Evolutionary conservation across 1,284 basidiomycete genomes (phyloP), one percentile per base, ranked within the genome.

Genomic region (Serendipita sp.): DNA sequence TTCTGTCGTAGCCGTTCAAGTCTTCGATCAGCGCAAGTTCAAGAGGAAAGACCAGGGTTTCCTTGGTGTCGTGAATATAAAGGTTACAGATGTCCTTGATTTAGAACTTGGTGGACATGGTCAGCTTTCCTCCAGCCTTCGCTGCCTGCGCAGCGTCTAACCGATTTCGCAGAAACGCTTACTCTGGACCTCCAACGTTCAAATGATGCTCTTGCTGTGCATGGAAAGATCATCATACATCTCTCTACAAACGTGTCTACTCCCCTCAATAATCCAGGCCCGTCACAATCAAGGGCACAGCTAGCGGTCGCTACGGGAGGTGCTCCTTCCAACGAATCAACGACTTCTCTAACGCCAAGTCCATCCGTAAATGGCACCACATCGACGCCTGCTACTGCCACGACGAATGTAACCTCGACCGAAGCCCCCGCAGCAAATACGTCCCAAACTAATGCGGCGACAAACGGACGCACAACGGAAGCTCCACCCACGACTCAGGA

Each of bases 21-120:
- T 96, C 70, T 96, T 96, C 69, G 93, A 97, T 74, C 93, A 96
- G 76, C 87, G 91, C 74, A 96, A 95, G 76, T 96, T 96, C 77
- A 96, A 95, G 78, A 81, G 90, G 74, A 86, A 86, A 74, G 92
- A 96, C 73, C 93, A 96, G 72, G 93, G 93, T 3, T 96, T 96
- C 74, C 78, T 97, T 58, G 93, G 93, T 62, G 92, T 94, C 32
- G 92, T 96, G 71, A 95, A 95, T 72, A 82, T 97, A 69, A 83
- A 85, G 67, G 90, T 96, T 65, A 83, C 87, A 67, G 89, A 93
- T 73, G 87, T 89, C n/a, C 77, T 96, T 61, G 93, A 95, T 72
- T 79, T 95, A 44, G 89, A 92, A 66, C 75, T 93, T 15, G 93
- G 89, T 62, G 90, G 90, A 13, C 91, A 94, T 74, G 91, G 91